Evolutionary conservation across 1,284 basidiomycete species (phyloP), one percentile per base, ranked within the genome.

Genomic region (Malassezia cuniculi): DNA sequence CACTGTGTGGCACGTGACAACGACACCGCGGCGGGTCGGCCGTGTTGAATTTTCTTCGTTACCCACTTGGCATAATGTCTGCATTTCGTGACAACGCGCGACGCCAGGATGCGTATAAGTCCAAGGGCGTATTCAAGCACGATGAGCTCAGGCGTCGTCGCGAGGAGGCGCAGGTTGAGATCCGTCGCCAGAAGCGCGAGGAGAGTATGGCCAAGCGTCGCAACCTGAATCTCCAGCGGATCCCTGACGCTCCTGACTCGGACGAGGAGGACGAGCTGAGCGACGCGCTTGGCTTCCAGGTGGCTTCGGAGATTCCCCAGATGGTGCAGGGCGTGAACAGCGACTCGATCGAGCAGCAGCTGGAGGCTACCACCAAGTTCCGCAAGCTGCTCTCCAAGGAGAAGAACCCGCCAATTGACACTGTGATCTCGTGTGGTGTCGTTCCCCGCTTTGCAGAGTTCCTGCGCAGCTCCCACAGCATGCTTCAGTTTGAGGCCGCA

Each of bases 341-440:
- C 38, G 81, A 87, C 52, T 81, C 89, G 68, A 73, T 80, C 31
- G 85, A 95, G 52, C 79, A 78, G 56, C 89, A 95, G 71, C 75
- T 94, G 48, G 87, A 94, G 69, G 82, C 87, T 57, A 95, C 89
- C 18, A 76, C 72, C 60, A 93, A 86, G 73, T 97, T 97, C 76
- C 80, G 93, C 66, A 99, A 97, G 68, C 42, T 53, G 69, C 78
- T 97, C 46, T 95, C 90, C 56, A 99, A 99, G 75, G 90, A 99
- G 74, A 90, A 89, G 75, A 99, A 95, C 69, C 90, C 90, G 26
- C 90, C 90, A n/a, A 99, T 99, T 69, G 93, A 97, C 70, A 80
- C 81, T 65, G 93, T 99, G 56, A 97, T 99, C 69, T 85, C 87
- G 60, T 93, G 87, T 70, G 84, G 85, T 47, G 90, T 99, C 37